phyloP scores from a whole-genome alignment of 805 yeast species.

The Cyberlindnera saturnus region DNA sequence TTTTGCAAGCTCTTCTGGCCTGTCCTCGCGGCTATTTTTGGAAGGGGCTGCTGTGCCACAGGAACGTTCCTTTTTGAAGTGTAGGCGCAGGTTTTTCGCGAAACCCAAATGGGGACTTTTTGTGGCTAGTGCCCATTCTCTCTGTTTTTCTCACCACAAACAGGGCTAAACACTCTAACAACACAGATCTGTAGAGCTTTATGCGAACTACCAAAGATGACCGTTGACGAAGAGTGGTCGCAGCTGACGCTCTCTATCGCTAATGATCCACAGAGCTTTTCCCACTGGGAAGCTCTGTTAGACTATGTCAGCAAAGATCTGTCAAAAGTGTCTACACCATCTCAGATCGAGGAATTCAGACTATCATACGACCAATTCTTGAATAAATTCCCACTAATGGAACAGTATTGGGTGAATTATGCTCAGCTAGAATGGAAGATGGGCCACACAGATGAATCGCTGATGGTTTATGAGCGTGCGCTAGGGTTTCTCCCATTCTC shows the following conservation, averaged over 20 bases:
- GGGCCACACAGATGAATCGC: conserved; percentile 35
- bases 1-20: too few species aligned
- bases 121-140: too few species aligned
- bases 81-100: too few species aligned
- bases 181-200: too few species aligned
- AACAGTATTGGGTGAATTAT: conserved; percentile 53
- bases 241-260: conserved; percentile 13
- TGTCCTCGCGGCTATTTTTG: too few species aligned
- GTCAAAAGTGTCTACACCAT: conserved; percentile 28
- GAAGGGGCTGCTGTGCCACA: too few species aligned
- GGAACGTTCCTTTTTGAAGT: too few species aligned
- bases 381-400: conserved; percentile 41
- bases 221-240: conserved; percentile 12
- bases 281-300: conserved; percentile 33
- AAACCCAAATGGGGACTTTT: too few species aligned
- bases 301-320: conserved; percentile 29
- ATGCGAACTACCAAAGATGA: not conserved
- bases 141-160: too few species aligned
- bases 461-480: conserved; percentile 32
- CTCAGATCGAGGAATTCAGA: conserved; percentile 30
- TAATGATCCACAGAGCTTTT: conserved; percentile 29
- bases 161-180: too few species aligned
- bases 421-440: conserved; percentile 42
- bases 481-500: conserved; percentile 37
- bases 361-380: conserved; percentile 38